Evolutionary conservation across 805 yeast genomes (phyloP).

Genomic region (Starmerella gropengiesseri): DNA sequence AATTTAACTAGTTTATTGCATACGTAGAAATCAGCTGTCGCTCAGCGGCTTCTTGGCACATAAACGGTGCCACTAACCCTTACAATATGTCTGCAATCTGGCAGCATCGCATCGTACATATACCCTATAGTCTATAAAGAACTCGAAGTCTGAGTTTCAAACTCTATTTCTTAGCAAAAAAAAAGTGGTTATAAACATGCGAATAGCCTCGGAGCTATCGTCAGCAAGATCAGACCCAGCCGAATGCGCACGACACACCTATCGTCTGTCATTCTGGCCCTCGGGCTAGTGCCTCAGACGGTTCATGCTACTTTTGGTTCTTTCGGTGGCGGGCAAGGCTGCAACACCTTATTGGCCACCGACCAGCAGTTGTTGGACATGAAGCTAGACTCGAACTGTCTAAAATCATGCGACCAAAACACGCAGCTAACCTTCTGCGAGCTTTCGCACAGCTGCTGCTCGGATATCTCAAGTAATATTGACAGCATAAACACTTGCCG

Average conservation of each 20-base stretch:
- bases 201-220: background rate
- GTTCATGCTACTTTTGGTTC: slow-evolving; percentile 3
- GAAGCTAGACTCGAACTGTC: slow-evolving; percentile 14
- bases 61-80: too few relatives aligned
- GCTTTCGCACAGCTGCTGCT: slow-evolving; percentile 11
- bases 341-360: slow-evolving; percentile 1
- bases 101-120: slow-evolving; percentile 1
- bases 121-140: background rate
- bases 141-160: slow-evolving; percentile 1
- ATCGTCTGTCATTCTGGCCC: background rate
- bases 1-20: too few relatives aligned
- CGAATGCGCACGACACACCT: background rate
- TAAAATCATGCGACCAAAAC: slow-evolving; percentile 6
- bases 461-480: background rate
- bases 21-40: too few relatives aligned
- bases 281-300: background rate
- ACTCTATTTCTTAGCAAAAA: too few relatives aligned
- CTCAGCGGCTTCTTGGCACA: too few relatives aligned
- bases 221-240: too few relatives aligned
- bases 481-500: slow-evolving; percentile 14
- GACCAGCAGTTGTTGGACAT: slow-evolving; percentile 5
- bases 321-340: slow-evolving; percentile 1
- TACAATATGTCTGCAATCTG: slow-evolving; percentile 1
- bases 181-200: too few relatives aligned
- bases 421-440: slow-evolving; percentile 17